These are phyloP conservation scores for Moesziomyces sp. DNA, from an alignment of 1,284 basidiomycete species.

Conservation along the genomic window DNA sequence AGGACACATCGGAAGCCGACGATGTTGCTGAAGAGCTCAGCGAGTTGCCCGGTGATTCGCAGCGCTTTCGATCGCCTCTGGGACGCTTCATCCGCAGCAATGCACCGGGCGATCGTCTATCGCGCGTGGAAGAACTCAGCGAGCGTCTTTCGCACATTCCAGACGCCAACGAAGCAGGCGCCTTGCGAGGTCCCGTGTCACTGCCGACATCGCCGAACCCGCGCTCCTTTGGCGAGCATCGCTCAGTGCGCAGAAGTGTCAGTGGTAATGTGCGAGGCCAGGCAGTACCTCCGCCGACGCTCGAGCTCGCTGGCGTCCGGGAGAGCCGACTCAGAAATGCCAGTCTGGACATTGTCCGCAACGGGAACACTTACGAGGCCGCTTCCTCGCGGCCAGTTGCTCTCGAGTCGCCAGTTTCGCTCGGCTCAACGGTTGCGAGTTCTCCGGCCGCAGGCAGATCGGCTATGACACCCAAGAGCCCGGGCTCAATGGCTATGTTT, in stretches of 20 bases:
- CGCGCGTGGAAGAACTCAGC: conserved; percentile 40
- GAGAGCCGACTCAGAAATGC: conserved; percentile 3
- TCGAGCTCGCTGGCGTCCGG: conserved; percentile 9
- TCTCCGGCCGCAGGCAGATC: conserved; percentile 10
- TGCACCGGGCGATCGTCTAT: conserved; percentile 21
- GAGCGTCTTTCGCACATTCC: conserved; percentile 22
- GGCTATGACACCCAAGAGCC: conserved; percentile 19
- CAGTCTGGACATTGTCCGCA: conserved; percentile 25
- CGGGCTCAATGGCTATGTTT: conserved; percentile 9
- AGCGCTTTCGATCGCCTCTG: conserved; percentile 23
- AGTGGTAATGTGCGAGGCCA: conserved; percentile 17
- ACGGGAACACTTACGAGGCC: conserved; percentile 1
- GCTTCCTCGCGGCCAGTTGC: neutral
- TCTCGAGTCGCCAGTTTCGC: conserved; percentile 8
- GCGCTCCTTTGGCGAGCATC: conserved; percentile 40
- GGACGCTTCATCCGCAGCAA: conserved; percentile 33
- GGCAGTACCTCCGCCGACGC: conserved; percentile 7
- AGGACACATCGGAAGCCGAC: neutral
- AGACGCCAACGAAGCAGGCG: conserved; percentile 8
- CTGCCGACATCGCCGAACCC: conserved; percentile 21
- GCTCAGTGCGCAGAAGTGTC: conserved; percentile 19
- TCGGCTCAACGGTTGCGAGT: conserved; percentile 2
- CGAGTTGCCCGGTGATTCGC: conserved; percentile 5
- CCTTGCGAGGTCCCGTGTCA: conserved; percentile 1
- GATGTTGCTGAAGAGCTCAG: conserved; percentile 14